Base-by-base conservation (phyloP, 495 filamentous ascomycete species). In the Penicillium taxi region DNA sequence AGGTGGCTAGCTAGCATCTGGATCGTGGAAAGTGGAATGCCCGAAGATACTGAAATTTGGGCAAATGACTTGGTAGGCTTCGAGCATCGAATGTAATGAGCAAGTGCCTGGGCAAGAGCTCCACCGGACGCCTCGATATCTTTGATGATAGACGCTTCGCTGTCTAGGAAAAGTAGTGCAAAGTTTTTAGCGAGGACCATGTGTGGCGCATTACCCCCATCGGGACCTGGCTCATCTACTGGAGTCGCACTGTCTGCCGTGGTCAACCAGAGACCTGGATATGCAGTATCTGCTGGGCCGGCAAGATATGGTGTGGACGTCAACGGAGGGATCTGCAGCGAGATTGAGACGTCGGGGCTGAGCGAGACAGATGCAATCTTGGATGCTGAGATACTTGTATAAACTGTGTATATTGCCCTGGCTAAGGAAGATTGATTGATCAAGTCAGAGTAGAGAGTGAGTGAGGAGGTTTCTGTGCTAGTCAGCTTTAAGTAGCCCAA, bases 1-100 rank as follows among this genome's bases (percentile, higher is more conserved):
- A 98, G 78, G 60, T 96, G 90, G 29, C 83, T 80, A 8, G 88
- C 86, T 32, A 93, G 77, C 50, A 82, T 74, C 39, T 88, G 83
- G 42, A 96, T 82, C 23, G 91, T 83, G 4, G 73, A 63, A 5
- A 91, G 72, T 2, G 83, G 74, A 23, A 96, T 81, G 6, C 76
- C 69, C 27, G 83, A 80, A 24, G 68, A 72, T 15, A 78, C 75
- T 14, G 82, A 82, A 14, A 94, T 81, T 53, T 91, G 85, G 14
- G 81, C 66, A 59, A 89, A 87, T 6, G 86, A 94, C 45, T 91
- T 78, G 1, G 78, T 91, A 13, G 91, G 86, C 41, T 82, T 90
- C 37, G 80, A 81, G 28, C 80, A 77, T 34, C 82, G 77, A 26
- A 96, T 81, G 58, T 93, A 96, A 51, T 86, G 84, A 3, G 80